phyloP scores from a whole-genome alignment of 169 alveolate genomes.

The Plasmodium blacklocki region DNA sequence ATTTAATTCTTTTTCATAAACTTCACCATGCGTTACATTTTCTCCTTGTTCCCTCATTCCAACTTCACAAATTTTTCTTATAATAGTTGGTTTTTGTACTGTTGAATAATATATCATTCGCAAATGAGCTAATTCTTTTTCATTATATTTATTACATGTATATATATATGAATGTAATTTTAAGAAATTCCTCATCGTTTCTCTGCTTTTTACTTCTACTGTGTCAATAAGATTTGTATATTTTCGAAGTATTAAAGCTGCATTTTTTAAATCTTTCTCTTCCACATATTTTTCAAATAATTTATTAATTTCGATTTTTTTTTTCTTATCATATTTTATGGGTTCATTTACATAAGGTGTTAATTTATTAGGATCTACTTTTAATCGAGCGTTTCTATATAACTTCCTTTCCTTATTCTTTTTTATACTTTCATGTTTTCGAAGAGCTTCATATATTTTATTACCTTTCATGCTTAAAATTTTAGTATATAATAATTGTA shows the following conservation, averaged over 20 bases:
- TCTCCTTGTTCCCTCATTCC: constrained; percentile 81
- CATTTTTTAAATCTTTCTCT: constrained; percentile 82
- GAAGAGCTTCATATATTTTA: constrained; percentile 52
- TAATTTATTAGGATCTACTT: constrained; percentile 79
- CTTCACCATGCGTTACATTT: constrained; percentile 82
- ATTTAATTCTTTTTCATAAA: constrained; percentile 82
- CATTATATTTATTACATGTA: constrained; percentile 79
- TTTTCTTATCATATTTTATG: constrained; percentile 80
- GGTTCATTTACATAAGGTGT: constrained; percentile 85
- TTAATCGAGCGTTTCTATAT: constrained; percentile 34
- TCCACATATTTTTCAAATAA: constrained; percentile 82
- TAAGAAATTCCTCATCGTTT: constrained; percentile 76
- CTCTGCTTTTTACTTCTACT: constrained; percentile 35
- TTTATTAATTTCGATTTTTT: constrained; percentile 75
- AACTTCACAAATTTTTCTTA: constrained; percentile 76
- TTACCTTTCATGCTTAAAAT: constrained; percentile 59
- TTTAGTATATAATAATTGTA: constrained; percentile 48
- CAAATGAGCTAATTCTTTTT: constrained; percentile 71
- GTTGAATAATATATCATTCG: constrained; percentile 83
- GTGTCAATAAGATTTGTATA: constrained; percentile 74
- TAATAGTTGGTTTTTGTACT: constrained; percentile 79
- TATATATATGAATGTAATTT: constrained; percentile 80
- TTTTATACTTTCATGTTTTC: constrained; percentile 77
- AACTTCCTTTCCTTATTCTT: constrained; percentile 44
- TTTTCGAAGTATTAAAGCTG: constrained; percentile 80